phyloP scores from a whole-genome alignment of 2,329 filamentous ascomycete genomes.

The Cordyceps javanica region DNA sequence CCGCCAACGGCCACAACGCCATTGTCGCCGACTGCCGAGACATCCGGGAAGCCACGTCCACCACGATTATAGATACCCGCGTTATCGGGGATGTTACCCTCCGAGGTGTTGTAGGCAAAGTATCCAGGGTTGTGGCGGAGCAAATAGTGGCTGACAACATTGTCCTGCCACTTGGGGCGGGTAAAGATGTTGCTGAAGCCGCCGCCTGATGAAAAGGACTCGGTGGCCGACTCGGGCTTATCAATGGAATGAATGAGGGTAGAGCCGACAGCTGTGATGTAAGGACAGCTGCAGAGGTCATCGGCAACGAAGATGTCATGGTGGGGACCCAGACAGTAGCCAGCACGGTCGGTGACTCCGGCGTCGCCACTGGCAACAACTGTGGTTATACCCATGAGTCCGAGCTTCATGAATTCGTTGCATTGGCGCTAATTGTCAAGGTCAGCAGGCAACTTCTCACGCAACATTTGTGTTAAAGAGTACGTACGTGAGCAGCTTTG shows the following conservation, averaged over 20 bases:
- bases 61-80: slow-evolving; percentile 37
- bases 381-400: slow-evolving; percentile 30
- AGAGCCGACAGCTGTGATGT: slow-evolving; percentile 43
- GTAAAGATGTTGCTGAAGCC: slow-evolving; percentile 44
- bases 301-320: slow-evolving; percentile 31
- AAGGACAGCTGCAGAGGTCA: slow-evolving; percentile 31
- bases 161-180: slow-evolving; percentile 39
- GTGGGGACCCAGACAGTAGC: slow-evolving; percentile 17
- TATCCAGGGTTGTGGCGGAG: slow-evolving; percentile 15
- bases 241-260: slow-evolving; percentile 37
- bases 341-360: slow-evolving; percentile 7
- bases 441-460: not conserved
- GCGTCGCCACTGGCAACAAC: slow-evolving; percentile 32
- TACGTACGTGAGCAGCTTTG: slow-evolving; percentile 30
- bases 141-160: slow-evolving; percentile 34
- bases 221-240: slow-evolving; percentile 39
- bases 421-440: slow-evolving; percentile 33
- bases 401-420: slow-evolving; percentile 38
- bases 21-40: slow-evolving; percentile 36
- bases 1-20: slow-evolving; percentile 39
- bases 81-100: slow-evolving; percentile 26
- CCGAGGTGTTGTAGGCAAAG: slow-evolving; percentile 28
- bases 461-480: too few species aligned
- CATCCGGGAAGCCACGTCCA: slow-evolving; percentile 36
- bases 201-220: slow-evolving; percentile 39